Percentiles rank a stretch among this genome's conserved stretches.
These are phyloP conservation scores for Cyclotella sp. DNA, from an alignment of 108 stramenopile species.

Conservation along the genomic window DNA sequence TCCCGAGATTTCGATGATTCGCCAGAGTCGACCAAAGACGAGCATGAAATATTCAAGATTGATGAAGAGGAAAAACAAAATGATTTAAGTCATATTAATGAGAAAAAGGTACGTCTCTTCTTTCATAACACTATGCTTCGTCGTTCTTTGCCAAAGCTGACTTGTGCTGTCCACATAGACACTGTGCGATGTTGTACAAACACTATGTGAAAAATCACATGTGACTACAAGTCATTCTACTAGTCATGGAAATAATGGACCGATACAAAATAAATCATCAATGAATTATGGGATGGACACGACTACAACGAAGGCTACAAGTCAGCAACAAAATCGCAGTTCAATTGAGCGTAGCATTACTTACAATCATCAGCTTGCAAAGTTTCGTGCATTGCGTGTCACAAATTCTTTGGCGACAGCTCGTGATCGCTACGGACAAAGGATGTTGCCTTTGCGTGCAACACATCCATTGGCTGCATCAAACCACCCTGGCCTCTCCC, in stretches of 20 bases:
- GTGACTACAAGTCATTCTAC: neutral
- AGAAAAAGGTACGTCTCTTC: neutral
- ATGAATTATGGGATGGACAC: too few relatives aligned
- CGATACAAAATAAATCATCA: neutral
- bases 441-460: neutral
- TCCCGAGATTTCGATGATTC: neutral
- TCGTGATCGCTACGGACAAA: slow-evolving; percentile 1
- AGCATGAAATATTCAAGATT: neutral
- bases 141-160: too few relatives aligned
- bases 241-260: neutral
- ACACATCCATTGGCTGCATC: slow-evolving; percentile 2
- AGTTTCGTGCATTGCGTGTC: neutral
- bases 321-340: neutral
- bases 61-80: slow-evolving; percentile 6
- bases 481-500: neutral
- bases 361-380: neutral
- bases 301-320: neutral
- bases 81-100: neutral
- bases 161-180: too few relatives aligned
- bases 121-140: too few relatives aligned
- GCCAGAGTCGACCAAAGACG: neutral
- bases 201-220: neutral
- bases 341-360: neutral
- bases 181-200: too few relatives aligned
- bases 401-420: neutral